Percentiles rank a stretch among this genome's conserved stretches.
phyloP scores from a whole-genome alignment of 2,329 filamentous ascomycete species.

The Helotiales sp. region DNA sequence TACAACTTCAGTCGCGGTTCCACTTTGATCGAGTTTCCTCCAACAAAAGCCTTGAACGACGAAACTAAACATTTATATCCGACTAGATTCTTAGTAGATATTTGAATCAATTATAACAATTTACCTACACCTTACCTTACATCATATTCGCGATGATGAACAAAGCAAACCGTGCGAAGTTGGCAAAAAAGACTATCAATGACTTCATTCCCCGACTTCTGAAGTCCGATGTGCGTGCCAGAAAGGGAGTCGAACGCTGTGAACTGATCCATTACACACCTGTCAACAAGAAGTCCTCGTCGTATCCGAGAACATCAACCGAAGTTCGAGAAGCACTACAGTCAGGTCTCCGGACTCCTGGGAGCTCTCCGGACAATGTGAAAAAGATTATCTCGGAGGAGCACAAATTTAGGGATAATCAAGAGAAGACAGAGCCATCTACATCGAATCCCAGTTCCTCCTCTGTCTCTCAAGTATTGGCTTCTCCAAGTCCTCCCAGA shows the following conservation, averaged over 20 bases:
- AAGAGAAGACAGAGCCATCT: neutral
- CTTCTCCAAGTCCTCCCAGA: constrained; percentile 13
- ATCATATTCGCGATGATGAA: constrained; percentile 13
- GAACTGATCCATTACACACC: constrained; percentile 30
- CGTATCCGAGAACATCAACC: neutral
- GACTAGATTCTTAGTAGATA: neutral
- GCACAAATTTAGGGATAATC: neutral
- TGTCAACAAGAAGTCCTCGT: neutral
- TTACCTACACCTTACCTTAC: neutral
- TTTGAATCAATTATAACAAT: neutral
- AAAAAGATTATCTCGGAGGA: neutral
- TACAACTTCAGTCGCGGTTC: neutral
- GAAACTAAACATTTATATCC: neutral
- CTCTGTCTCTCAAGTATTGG: neutral
- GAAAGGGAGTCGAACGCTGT: constrained; percentile 23
- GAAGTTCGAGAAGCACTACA: neutral
- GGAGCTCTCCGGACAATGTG: neutral
- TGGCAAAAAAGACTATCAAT: constrained; percentile 36
- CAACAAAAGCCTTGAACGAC: neutral
- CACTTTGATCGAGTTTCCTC: neutral
- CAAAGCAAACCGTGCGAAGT: constrained; percentile 30
- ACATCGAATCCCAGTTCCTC: neutral
- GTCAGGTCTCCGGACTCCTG: neutral
- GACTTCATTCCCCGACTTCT: constrained; percentile 32
- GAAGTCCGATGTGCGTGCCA: constrained; percentile 24